These are phyloP conservation scores for Sarocladium kiliense DNA, from an alignment of 2,329 filamentous ascomycete genomes.

Conservation along the genomic window DNA sequence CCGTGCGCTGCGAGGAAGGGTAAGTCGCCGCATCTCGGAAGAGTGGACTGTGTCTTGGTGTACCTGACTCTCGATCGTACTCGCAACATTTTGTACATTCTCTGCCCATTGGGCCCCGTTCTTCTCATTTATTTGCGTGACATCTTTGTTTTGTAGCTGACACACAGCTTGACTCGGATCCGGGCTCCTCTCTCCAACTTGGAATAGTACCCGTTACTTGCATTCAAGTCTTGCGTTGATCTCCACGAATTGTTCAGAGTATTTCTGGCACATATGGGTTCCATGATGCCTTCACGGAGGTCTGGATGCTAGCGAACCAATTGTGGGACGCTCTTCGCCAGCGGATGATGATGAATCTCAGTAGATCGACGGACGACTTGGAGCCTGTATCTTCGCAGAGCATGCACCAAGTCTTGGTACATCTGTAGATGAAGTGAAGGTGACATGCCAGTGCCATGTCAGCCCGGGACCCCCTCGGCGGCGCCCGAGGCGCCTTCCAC, in stretches of 20 bases:
- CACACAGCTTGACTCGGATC: background rate
- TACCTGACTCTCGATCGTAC: background rate
- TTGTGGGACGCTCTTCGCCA: too few species aligned
- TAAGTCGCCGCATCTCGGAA: background rate
- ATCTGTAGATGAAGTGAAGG: background rate
- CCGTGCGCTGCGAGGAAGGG: background rate
- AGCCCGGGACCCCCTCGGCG: too few species aligned
- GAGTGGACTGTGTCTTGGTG: background rate
- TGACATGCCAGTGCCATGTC: too few species aligned
- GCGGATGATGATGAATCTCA: background rate
- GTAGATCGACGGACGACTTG: background rate
- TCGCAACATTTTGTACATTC: background rate
- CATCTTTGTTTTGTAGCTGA: background rate
- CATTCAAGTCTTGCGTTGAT: background rate
- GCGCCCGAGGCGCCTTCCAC: too few species aligned
- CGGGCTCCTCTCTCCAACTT: background rate
- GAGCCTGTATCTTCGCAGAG: background rate
- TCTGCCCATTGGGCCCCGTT: background rate
- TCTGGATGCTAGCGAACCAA: too few species aligned
- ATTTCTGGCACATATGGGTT: too few species aligned
- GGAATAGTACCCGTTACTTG: background rate
- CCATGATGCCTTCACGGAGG: too few species aligned
- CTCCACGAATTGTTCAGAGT: too few species aligned
- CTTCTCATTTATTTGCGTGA: background rate
- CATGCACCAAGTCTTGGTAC: background rate